These are phyloP conservation scores for Claviceps digitariae DNA, from an alignment of 2,329 filamentous ascomycete species.

Conservation along the genomic window DNA sequence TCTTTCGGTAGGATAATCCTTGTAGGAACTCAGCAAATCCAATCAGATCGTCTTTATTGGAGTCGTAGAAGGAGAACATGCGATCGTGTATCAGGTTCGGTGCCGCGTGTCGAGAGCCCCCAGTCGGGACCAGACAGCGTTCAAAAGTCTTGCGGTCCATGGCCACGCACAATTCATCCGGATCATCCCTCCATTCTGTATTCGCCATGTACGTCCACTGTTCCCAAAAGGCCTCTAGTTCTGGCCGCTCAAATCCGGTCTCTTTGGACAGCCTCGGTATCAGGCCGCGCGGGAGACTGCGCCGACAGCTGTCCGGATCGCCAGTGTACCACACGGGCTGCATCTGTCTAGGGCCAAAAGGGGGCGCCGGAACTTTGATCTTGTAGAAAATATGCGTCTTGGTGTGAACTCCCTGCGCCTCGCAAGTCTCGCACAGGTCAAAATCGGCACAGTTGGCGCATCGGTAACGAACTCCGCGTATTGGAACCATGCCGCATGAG, in stretches of 20 bases:
- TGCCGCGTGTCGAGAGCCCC: conserved; percentile 59
- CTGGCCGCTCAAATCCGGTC: conserved; percentile 69
- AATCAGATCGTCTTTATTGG: conserved; percentile 76
- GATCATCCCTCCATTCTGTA: conserved; percentile 70
- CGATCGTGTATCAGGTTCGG: conserved; percentile 91
- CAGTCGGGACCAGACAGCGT: conserved; percentile 75
- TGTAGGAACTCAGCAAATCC: conserved; percentile 85
- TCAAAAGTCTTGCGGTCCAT: conserved; percentile 93
- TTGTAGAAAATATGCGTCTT: conserved; percentile 97
- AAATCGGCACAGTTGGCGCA: conserved; percentile 95
- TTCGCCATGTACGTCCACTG: conserved; percentile 93
- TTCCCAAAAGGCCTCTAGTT: conserved; percentile 89
- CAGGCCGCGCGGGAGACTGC: conserved; percentile 51
- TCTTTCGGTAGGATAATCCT: conserved; percentile 58
- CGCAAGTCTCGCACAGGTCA: conserved; percentile 88
- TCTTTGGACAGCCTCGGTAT: conserved; percentile 56
- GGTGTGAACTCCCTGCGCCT: conserved; percentile 61
- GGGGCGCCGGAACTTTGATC: conserved; percentile 76
- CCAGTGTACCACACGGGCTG: conserved; percentile 81
- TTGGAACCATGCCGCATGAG: conserved; percentile 73
- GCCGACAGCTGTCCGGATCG: conserved; percentile 59
- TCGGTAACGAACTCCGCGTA: conserved; percentile 82
- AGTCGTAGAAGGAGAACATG: conserved; percentile 95
- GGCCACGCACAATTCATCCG: conserved; percentile 61
- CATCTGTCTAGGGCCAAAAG: conserved; percentile 66